Base-by-base conservation (phyloP, 2,329 filamentous ascomycete species). In the Torrubiellomyces zombiae region DNA sequence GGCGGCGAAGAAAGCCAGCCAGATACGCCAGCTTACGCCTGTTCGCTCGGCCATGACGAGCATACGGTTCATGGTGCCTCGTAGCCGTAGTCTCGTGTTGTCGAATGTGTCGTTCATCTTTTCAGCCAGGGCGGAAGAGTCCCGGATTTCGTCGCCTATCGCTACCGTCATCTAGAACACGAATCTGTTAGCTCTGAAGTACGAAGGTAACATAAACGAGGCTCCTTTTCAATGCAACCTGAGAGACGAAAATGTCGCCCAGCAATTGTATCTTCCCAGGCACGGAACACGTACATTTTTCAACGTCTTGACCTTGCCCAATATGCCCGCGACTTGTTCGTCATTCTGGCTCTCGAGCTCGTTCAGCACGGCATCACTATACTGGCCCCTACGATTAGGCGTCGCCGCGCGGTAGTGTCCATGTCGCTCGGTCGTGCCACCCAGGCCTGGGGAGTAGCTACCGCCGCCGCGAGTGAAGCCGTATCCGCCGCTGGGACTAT, bases 41-140 rank as follows among this genome's bases (percentile, higher is more conserved):
- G 85, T 92, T 41, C 73, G 66, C 56, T 95, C 70, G 4, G 89
- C 89, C 89, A 98, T 98, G 27, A 86, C 48, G 36, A 95, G 55
- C 89, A 98, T 98, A 30, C 85, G 65, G 47, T 82, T 93, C 89
- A 98, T 95, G 11, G 91, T 95, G 27, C 86, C 83, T 21, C 75
- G 68, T 33, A 98, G 58, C 34, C 79, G 69, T 26, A 83, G 55
- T 17, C 85, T 63, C 26, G 86, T 91, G 40, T 68, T 72, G 47
- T 95, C 86, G 46, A 95, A 98, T 5, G 72, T 68, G 44, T 93
- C 81, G 51, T 95, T 95, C 75, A 98, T 93, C 54, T 83, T 86
- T 40, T 94, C 82, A 3, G 83, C 79, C 4, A 95, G 64, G 2
- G 80, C 75, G 3, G 81, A 80, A 9, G 79, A 89, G 34, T 92